phyloP scores from a whole-genome alignment of 2,329 filamentous ascomycete genomes.

The Cladosporium sp. region DNA sequence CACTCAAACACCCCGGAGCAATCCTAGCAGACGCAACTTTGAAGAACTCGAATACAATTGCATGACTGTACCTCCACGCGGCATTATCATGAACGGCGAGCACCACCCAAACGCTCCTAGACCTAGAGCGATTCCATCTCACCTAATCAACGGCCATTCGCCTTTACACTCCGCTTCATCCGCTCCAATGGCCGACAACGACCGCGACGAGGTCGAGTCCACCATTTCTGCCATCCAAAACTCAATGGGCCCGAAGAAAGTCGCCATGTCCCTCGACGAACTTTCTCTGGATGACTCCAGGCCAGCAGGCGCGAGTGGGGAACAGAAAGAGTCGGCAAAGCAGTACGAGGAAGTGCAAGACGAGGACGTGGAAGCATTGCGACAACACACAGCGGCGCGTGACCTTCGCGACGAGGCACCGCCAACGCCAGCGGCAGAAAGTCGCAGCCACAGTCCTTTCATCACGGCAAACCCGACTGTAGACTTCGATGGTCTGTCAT shows the following conservation, averaged over 20 bases:
- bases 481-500: constrained; percentile 54
- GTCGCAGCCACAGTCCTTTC: constrained; percentile 45
- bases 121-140: constrained; percentile 51
- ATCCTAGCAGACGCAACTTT: neutral
- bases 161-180: constrained; percentile 41
- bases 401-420: constrained; percentile 51
- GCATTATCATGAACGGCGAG: constrained; percentile 45
- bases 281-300: constrained; percentile 14
- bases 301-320: neutral
- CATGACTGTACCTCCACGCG: neutral
- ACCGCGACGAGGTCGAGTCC: constrained; percentile 51
- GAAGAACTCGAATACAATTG: neutral
- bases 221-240: constrained; percentile 56
- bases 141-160: constrained; percentile 54
- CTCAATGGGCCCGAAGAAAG: constrained; percentile 49
- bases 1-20: neutral
- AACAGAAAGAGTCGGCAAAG: constrained; percentile 15
- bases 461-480: constrained; percentile 49
- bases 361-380: constrained; percentile 35
- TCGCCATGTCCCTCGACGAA: constrained; percentile 42
- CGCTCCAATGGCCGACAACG: constrained; percentile 39
- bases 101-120: constrained; percentile 28
- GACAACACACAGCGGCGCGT: constrained; percentile 36
- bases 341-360: constrained; percentile 42
- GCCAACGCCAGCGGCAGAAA: constrained; percentile 48